phyloP scores from a whole-genome alignment of 2,329 filamentous ascomycete genomes.

The Cladosporium sp. region DNA sequence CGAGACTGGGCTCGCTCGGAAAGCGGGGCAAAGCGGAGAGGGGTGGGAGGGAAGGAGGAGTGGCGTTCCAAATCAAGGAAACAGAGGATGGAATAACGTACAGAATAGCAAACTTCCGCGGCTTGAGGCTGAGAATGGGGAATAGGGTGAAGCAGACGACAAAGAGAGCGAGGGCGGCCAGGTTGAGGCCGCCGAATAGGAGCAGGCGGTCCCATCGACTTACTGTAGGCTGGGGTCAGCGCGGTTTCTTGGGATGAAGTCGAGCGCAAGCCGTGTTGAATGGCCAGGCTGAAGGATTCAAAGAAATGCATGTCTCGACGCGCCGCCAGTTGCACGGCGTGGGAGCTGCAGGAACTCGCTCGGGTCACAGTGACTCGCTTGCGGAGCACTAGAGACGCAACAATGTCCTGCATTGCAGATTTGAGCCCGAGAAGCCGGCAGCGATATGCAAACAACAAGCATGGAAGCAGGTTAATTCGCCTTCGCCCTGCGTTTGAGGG shows the following conservation, averaged over 20 bases:
- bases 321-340: constrained; percentile 18
- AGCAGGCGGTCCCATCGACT: constrained; percentile 95
- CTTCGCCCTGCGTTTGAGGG: constrained; percentile 7
- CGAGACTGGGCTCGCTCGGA: constrained; percentile 11
- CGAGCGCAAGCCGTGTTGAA: constrained; percentile 15
- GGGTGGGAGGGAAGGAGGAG: constrained; percentile 6
- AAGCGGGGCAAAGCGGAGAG: constrained; percentile 16
- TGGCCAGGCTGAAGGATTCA: constrained; percentile 17
- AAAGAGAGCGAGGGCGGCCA: constrained; percentile 88
- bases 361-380: constrained; percentile 20
- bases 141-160: constrained; percentile 89
- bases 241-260: constrained; percentile 21
- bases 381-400: constrained; percentile 22
- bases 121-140: constrained; percentile 75
- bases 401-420: constrained; percentile 40
- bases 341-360: constrained; percentile 19
- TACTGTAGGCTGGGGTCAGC: constrained; percentile 61
- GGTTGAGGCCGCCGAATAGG: constrained; percentile 87
- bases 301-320: constrained; percentile 21
- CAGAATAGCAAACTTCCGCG: constrained; percentile 95
- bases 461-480: constrained; percentile 5
- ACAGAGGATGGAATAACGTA: constrained; percentile 60
- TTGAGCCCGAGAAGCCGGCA: constrained; percentile 24
- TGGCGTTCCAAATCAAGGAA: constrained; percentile 16
- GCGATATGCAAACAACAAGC: constrained; percentile 19